These are phyloP conservation scores for Pholiota molesta DNA, from an alignment of 768 basidiomycete species.

Conservation along the genomic window DNA sequence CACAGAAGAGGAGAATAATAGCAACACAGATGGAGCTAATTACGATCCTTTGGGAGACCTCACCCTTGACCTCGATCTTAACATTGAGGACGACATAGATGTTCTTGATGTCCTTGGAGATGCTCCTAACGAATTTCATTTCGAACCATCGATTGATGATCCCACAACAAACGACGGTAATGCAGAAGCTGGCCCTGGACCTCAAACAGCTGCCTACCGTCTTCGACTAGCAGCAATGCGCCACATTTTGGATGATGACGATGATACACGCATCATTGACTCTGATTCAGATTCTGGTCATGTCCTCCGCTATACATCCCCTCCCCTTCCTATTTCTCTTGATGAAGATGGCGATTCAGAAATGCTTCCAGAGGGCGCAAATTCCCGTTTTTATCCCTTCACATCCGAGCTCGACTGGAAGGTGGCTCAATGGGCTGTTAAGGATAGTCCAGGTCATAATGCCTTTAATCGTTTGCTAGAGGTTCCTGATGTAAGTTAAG, in stretches of 20 bases:
- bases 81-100: too few species aligned
- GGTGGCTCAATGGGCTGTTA: slow-evolving; percentile 30
- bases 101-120: too few species aligned
- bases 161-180: too few species aligned
- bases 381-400: slow-evolving; percentile 24
- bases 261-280: slow-evolving; percentile 6
- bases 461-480: slow-evolving; percentile 26
- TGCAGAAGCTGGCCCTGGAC: slow-evolving; percentile 14
- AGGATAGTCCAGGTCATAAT: slow-evolving; percentile 28
- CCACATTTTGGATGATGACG: slow-evolving; percentile 15
- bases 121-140: too few species aligned
- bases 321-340: not conserved
- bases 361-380: slow-evolving; percentile 5
- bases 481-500: slow-evolving; percentile 29
- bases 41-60: too few species aligned
- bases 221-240: not conserved
- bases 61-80: too few species aligned
- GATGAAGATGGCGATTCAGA: slow-evolving; percentile 4
- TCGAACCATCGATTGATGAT: too few species aligned
- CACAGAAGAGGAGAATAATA: too few species aligned
- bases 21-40: too few species aligned
- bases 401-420: slow-evolving; percentile 29
- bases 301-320: not conserved
- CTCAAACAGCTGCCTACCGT: too few species aligned
- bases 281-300: slow-evolving; percentile 1